phyloP scores from a whole-genome alignment of 208 protist genomes.

The Eutreptiella sp. region DNA sequence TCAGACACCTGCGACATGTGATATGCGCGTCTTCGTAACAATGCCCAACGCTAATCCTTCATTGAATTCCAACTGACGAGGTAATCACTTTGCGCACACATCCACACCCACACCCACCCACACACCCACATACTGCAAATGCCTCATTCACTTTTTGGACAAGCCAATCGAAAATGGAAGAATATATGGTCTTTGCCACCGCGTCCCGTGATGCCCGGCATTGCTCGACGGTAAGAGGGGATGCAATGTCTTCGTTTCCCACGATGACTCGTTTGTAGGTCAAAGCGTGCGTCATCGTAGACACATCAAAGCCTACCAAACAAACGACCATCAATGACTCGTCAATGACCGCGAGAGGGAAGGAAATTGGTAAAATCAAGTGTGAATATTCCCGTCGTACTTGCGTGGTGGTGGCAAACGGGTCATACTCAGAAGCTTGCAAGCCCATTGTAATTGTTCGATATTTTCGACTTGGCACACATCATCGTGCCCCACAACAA shows the following conservation, averaged over 20 bases:
- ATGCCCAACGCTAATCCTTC: slow-evolving; percentile 13
- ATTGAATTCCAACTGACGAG: slow-evolving; percentile 5
- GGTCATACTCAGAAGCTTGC: too few species aligned
- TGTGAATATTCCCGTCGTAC: too few species aligned
- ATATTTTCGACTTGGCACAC: slow-evolving; percentile 8
- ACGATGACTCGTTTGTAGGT: slow-evolving; percentile 59
- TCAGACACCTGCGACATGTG: slow-evolving; percentile 37
- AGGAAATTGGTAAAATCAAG: too few species aligned
- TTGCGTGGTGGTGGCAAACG: too few species aligned
- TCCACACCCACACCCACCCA: too few species aligned
- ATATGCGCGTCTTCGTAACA: slow-evolving; percentile 17
- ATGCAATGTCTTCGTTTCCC: slow-evolving; percentile 50
- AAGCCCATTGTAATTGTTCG: slow-evolving; percentile 9
- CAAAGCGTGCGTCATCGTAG: slow-evolving; percentile 46
- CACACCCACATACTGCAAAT: too few species aligned
- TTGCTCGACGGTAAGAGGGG: slow-evolving; percentile 61
- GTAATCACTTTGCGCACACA: too few species aligned
- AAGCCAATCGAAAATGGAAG: slow-evolving; percentile 88
- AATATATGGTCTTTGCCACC: slow-evolving; percentile 87
- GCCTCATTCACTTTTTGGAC: slow-evolving; percentile 84
- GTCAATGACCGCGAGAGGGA: too few species aligned
- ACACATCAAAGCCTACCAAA: slow-evolving; percentile 50
- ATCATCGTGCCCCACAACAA: slow-evolving; percentile 42
- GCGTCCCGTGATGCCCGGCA: slow-evolving; percentile 80
- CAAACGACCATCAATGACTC: too few species aligned